phyloP scores from a whole-genome alignment of 768 basidiomycete species.

The Cantharellus cinnabarinus region DNA sequence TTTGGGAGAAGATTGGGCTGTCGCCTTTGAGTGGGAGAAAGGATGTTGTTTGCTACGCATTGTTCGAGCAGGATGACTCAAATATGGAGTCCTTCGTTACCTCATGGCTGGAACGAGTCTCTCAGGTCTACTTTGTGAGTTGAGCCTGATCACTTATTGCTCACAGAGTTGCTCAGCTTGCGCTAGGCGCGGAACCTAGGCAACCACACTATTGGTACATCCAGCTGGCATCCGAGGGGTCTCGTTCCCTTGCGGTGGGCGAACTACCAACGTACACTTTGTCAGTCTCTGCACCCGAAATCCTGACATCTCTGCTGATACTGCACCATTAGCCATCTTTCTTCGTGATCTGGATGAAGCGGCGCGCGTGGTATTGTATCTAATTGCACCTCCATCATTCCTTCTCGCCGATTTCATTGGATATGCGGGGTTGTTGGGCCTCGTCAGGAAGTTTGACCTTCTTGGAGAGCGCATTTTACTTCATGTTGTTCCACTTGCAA shows the following conservation, averaged over 20 bases:
- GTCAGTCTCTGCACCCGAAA: slow-evolving; percentile 18
- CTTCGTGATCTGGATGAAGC: not conserved
- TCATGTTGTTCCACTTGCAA: slow-evolving; percentile 49
- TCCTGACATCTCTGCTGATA: too few species aligned
- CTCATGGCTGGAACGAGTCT: slow-evolving; percentile 37
- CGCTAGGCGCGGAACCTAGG: too few species aligned
- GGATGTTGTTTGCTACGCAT: slow-evolving; percentile 42
- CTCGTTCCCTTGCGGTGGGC: slow-evolving; percentile 46
- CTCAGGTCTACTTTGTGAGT: slow-evolving; percentile 38
- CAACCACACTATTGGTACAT: too few species aligned
- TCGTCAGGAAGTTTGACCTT: slow-evolving; percentile 21
- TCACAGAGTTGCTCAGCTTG: not conserved
- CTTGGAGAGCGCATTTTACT: slow-evolving; percentile 32
- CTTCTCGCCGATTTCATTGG: slow-evolving; percentile 38
- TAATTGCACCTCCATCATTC: slow-evolving; percentile 38
- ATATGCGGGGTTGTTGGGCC: slow-evolving; percentile 48
- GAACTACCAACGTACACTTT: slow-evolving; percentile 44
- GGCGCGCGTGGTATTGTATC: slow-evolving; percentile 38
- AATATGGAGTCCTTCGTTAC: slow-evolving; percentile 25
- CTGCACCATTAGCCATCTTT: not conserved
- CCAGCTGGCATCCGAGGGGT: too few species aligned
- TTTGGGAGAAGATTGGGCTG: slow-evolving; percentile 73
- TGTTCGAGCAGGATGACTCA: slow-evolving; percentile 39
- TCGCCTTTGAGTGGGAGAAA: slow-evolving; percentile 51
- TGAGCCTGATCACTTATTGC: not conserved